These are phyloP conservation scores for Rhizopogon roseolus DNA, from an alignment of 768 basidiomycete genomes.

Conservation along the genomic window DNA sequence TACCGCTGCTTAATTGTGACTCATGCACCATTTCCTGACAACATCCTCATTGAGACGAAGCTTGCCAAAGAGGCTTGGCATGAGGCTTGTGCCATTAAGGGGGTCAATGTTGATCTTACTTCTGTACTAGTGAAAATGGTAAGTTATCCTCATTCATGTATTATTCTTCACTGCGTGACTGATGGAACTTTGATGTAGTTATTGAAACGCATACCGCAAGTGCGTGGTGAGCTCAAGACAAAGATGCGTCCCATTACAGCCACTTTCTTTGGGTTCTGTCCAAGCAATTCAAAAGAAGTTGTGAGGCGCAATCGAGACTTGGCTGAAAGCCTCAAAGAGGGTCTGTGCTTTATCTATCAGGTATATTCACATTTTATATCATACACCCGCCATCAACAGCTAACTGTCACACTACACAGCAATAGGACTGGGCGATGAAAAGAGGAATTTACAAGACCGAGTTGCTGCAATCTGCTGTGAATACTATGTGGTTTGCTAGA, in stretches of 20 bases:
- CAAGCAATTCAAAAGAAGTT: not conserved
- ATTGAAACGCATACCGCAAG: conserved; percentile 2
- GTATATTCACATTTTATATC: not conserved
- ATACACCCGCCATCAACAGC: too few relatives aligned
- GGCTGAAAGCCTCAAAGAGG: conserved; percentile 3
- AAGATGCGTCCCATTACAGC: not conserved
- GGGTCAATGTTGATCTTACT: not conserved
- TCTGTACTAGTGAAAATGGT: not conserved
- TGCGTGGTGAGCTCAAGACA: conserved; percentile 6
- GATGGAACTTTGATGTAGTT: too few relatives aligned
- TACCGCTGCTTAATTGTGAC: conserved; percentile 16
- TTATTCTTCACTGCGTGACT: too few relatives aligned
- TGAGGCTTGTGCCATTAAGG: not conserved
- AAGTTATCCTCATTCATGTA: not conserved
- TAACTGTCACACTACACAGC: too few relatives aligned
- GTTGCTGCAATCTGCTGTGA: conserved; percentile 19
- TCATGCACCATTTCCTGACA: conserved; percentile 17
- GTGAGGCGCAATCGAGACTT: conserved; percentile 1
- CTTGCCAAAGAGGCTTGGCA: conserved; percentile 2
- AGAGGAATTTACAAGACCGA: conserved; percentile 20
- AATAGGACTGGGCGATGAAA: not conserved
- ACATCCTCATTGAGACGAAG: not conserved
- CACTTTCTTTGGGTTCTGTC: not conserved
- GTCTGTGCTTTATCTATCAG: not conserved
- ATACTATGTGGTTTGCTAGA: conserved; percentile 22